Base-by-base conservation (phyloP, 441 rosid species). In the Raphanus hybrid region DNA sequence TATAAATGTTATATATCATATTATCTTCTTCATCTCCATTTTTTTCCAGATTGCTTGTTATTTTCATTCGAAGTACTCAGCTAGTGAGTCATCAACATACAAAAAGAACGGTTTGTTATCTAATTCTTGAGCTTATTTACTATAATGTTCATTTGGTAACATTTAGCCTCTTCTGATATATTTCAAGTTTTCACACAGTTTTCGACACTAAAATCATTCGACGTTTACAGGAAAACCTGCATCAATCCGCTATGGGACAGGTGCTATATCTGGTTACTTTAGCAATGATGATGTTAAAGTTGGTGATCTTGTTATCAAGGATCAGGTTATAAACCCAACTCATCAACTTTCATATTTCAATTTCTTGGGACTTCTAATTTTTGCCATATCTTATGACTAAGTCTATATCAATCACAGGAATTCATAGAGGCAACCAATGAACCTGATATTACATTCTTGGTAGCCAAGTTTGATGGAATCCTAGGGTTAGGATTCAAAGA, bases 401-500 rank as follows among this genome's bases (percentile, higher is more conserved):
- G 37, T 81, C 75, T 60, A 4, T 67, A 4, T n/a, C 29, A 20
- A 54, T 34, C 67, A 84, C 86, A 86, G 92, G 92, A 85, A 9
- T 87, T 89, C 73, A 85, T 86, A 67, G 91, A 89, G 84, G 93
- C 91, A 41, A 85, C 89, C 48, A 83, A 64, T 78, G 93, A 23
- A n/a, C 32, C 34, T 23, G 63, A n/a, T 58, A 58, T 58, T 59
- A 59, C 63, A 59, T 59, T 23, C 35, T 59, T 59, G 63, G 32
- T 58, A 11, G 63, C 35, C 37, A 89, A 85, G 76, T 89, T 89
- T 84, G 91, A 89, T 67, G 93, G 93, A 66, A 84, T 87, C 37
- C 83, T 89, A 73, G 93, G 93, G 65, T 84, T 89, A 62, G 91
- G 91, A 3, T 89, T 85, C 77, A 85, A 87, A 83, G 87, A 87